Conservation (phyloP, 441 rosid genomes). For the Mallotus repandus region DNA sequence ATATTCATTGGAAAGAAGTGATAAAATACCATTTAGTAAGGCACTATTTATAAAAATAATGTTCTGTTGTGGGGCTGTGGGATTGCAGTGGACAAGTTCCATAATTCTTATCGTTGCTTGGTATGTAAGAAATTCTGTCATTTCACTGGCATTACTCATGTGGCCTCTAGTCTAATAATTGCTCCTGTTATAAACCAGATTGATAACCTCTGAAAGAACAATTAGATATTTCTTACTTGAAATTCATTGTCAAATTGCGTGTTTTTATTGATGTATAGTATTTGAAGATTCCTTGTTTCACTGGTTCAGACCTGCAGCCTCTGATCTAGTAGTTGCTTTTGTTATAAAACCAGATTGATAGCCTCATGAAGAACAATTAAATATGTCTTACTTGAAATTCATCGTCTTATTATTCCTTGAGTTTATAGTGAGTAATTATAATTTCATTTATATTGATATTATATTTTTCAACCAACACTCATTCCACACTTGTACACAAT, state of each 20-base stretch:
- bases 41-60: not conserved
- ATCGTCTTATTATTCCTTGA: not conserved
- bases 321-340: too few species aligned
- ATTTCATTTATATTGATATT: not conserved
- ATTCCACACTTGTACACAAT: constrained; percentile 40
- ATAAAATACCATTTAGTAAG: not conserved
- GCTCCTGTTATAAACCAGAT: not conserved
- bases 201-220: too few species aligned
- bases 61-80: not conserved
- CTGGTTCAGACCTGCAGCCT: too few species aligned
- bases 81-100: not conserved
- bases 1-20: not conserved
- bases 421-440: not conserved
- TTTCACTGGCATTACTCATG: not conserved
- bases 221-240: too few species aligned
- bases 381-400: not conserved
- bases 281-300: too few species aligned
- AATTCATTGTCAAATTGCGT: too few species aligned
- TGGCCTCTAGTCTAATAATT: not conserved
- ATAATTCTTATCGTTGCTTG: not conserved
- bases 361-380: not conserved
- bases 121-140: not conserved
- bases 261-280: too few species aligned
- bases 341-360: not conserved
- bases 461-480: constrained; percentile 43